A percentile compares a stretch with the other conserved stretches of the same genome.
Evolutionary conservation across 441 rosid genomes (phyloP).

Genomic region (California macrophylla): DNA sequence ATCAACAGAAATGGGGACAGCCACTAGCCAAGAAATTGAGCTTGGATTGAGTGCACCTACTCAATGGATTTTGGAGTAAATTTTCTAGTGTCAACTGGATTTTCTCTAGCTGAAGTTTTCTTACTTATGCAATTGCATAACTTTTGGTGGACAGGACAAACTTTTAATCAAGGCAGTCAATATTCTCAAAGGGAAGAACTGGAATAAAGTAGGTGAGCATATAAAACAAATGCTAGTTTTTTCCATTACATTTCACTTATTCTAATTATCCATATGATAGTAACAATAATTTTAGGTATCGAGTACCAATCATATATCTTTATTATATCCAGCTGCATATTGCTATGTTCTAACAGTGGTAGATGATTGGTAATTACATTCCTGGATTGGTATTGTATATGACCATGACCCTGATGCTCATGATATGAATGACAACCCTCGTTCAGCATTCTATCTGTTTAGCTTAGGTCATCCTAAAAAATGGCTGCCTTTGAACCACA

Average conservation of each 20-base stretch:
- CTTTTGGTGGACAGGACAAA: constrained; percentile 27
- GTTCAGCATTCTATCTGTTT: background rate
- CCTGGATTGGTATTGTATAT: background rate
- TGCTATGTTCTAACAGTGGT: background rate
- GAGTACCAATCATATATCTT: background rate
- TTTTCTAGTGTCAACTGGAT: background rate
- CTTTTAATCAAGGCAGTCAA: constrained; percentile 25
- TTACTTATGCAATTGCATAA: background rate
- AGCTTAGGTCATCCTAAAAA: background rate
- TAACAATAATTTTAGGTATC: background rate
- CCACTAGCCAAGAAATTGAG: background rate
- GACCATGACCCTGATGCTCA: background rate
- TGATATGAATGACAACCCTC: background rate
- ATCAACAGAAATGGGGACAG: background rate
- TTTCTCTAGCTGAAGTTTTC: background rate
- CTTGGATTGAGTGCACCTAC: background rate
- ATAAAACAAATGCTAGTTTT: background rate
- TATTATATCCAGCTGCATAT: background rate
- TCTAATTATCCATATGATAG: background rate
- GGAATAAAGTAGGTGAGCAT: constrained; percentile 39
- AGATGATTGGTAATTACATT: background rate
- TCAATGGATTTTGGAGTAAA: background rate
- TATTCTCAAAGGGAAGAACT: constrained; percentile 31
- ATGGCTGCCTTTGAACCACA: background rate
- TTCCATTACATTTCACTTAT: background rate